Percentiles rank a stretch among this genome's conserved stretches.
These are phyloP conservation scores for Wickerhamiella hasegawae DNA, from an alignment of 805 yeast species.

Conservation along the genomic window DNA sequence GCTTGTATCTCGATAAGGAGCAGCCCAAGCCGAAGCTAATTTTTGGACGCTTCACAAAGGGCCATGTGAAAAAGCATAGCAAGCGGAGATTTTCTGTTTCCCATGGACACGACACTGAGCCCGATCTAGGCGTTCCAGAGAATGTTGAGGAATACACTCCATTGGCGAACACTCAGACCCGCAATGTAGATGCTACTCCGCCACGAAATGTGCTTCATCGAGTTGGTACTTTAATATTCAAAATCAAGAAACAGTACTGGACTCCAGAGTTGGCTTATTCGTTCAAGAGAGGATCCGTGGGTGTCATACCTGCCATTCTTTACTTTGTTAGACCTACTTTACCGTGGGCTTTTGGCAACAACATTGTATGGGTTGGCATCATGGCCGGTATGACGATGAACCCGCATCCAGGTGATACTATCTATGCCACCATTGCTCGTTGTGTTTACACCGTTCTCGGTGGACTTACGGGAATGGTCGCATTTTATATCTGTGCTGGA, in stretches of 20 bases:
- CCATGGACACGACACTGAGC: background rate
- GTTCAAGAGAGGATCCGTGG: background rate
- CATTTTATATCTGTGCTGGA: conserved; percentile 19
- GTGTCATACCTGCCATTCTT: conserved; percentile 13
- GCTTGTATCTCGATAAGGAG: conserved; percentile 6
- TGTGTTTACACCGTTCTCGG: conserved; percentile 19
- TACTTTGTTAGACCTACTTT: conserved; percentile 16
- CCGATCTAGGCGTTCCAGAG: conserved; percentile 1
- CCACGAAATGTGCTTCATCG: conserved; percentile 16
- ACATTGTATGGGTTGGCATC: conserved; percentile 20
- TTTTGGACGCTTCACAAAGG: conserved; percentile 7
- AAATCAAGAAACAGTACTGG: background rate
- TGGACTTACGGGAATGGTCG: conserved; percentile 19
- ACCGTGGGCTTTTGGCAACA: conserved; percentile 12
- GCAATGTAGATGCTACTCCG: conserved; percentile 21
- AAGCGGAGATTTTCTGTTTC: background rate
- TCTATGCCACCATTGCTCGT: conserved; percentile 17
- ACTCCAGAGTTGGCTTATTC: background rate
- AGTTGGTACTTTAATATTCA: conserved; percentile 9
- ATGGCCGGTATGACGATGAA: conserved; percentile 19
- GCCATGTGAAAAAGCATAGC: conserved; percentile 1
- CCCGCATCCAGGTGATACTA: conserved; percentile 21
- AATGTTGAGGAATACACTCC: conserved; percentile 1
- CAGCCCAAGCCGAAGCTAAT: conserved; percentile 12
- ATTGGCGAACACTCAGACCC: conserved; percentile 6